Evolutionary conservation across 352 stramenopile genomes (phyloP).

Genomic region (Phytophthora fragariaefolia): DNA sequence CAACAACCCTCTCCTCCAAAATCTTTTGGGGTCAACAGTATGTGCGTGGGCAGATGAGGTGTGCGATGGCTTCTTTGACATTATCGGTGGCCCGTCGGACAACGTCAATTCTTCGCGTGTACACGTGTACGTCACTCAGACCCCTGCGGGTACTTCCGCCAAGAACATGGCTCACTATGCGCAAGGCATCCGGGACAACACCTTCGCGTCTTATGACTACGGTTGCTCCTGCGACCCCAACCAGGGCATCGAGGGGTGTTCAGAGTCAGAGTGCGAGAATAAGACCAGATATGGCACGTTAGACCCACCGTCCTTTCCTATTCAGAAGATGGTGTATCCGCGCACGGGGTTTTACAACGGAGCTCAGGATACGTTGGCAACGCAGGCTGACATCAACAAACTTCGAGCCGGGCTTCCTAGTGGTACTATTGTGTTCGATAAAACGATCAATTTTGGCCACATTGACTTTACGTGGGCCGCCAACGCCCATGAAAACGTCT

Average conservation of each 20-base stretch:
- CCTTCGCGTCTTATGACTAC: slow-evolving; percentile 59
- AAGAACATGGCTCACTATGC: slow-evolving; percentile 64
- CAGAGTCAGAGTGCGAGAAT: slow-evolving; percentile 46
- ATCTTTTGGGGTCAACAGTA: slow-evolving; percentile 44
- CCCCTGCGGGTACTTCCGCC: slow-evolving; percentile 48
- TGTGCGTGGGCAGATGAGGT: slow-evolving; percentile 47
- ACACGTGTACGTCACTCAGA: slow-evolving; percentile 57
- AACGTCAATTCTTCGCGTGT: slow-evolving; percentile 57
- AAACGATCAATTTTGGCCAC: slow-evolving; percentile 47
- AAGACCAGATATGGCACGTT: slow-evolving; percentile 49
- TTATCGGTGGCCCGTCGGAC: slow-evolving; percentile 45
- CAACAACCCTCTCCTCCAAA: slow-evolving; percentile 39
- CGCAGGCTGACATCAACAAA: slow-evolving; percentile 41
- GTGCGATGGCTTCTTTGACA: slow-evolving; percentile 54
- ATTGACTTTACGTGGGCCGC: slow-evolving; percentile 57
- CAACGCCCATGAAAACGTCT: slow-evolving; percentile 44
- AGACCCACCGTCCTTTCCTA: slow-evolving; percentile 41
- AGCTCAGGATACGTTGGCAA: slow-evolving; percentile 46
- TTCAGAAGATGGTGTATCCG: slow-evolving; percentile 42
- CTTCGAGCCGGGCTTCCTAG: slow-evolving; percentile 38
- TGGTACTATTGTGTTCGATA: slow-evolving; percentile 46
- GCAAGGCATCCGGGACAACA: slow-evolving; percentile 53
- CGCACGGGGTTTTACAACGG: slow-evolving; percentile 49
- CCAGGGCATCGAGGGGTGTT: slow-evolving; percentile 41
- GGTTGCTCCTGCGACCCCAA: slow-evolving; percentile 41